A percentile compares a stretch with the other conserved stretches of the same genome.
Conservation (phyloP, 352 stramenopile genomes). For the Nothophytophthora sp. region DNA sequence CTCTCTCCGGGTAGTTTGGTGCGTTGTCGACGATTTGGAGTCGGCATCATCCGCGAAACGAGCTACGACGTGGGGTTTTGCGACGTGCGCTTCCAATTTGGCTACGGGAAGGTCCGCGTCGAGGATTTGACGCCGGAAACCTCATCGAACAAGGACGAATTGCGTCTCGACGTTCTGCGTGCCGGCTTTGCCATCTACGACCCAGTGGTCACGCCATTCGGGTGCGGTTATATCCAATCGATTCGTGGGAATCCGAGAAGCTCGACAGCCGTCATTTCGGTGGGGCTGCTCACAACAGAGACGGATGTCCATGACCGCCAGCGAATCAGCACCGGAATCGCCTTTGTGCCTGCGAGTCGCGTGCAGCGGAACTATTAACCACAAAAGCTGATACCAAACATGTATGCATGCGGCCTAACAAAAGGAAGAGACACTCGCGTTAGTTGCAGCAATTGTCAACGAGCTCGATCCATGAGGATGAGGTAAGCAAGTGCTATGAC, state of each 20-base stretch:
- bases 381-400: too few species aligned
- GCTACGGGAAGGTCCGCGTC: conserved; percentile 58
- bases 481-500: too few species aligned
- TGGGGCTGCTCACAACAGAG: conserved; percentile 21
- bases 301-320: not conserved
- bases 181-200: conserved; percentile 45
- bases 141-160: conserved; percentile 30
- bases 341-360: conserved; percentile 21
- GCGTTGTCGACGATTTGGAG: conserved; percentile 44
- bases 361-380: conserved; percentile 29
- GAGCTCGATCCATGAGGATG: too few species aligned
- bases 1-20: conserved; percentile 51
- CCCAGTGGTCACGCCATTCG: conserved; percentile 72
- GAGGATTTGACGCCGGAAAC: conserved; percentile 44
- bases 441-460: too few species aligned
- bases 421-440: too few species aligned
- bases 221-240: conserved; percentile 44
- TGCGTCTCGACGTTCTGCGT: conserved; percentile 22
- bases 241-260: conserved; percentile 24
- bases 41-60: conserved; percentile 67
- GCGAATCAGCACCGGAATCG: conserved; percentile 5
- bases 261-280: conserved; percentile 10
- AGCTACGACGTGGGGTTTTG: conserved; percentile 61
- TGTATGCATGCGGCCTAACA: too few species aligned
- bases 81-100: conserved; percentile 66